Evolutionary conservation across 805 yeast species (phyloP).

Genomic region (Monosporozyma servazzii): DNA sequence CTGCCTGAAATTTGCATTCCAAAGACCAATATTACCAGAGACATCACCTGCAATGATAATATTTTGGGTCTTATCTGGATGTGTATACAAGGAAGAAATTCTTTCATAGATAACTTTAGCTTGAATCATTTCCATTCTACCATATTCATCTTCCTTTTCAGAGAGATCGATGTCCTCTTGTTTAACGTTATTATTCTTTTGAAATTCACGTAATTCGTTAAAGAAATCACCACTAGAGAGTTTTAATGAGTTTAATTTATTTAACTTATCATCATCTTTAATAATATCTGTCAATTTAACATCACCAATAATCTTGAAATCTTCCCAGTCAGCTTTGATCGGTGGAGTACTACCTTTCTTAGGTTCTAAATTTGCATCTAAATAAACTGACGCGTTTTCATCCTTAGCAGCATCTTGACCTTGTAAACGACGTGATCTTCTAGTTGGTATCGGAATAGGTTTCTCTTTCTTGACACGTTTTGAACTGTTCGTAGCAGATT

Average conservation of each 20-base stretch:
- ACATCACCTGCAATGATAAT: constrained; percentile 83
- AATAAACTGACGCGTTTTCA: background rate
- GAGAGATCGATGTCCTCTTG: constrained; percentile 32
- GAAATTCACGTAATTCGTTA: constrained; percentile 38
- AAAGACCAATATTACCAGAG: constrained; percentile 75
- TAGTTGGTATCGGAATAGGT: constrained; percentile 37
- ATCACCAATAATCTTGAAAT: constrained; percentile 57
- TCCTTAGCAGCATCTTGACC: constrained; percentile 46
- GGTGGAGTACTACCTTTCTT: background rate
- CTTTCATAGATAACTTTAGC: constrained; percentile 61
- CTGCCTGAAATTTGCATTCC: constrained; percentile 48
- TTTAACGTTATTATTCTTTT: constrained; percentile 17
- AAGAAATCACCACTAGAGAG: constrained; percentile 67
- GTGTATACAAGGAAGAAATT: constrained; percentile 65
- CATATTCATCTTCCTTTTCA: constrained; percentile 40
- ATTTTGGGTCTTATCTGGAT: constrained; percentile 57
- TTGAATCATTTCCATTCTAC: constrained; percentile 55
- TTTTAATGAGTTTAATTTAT: constrained; percentile 26
- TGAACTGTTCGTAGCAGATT: constrained; percentile 17
- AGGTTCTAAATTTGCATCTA: constrained; percentile 3
- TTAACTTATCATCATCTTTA: constrained; percentile 32
- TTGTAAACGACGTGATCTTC: constrained; percentile 72
- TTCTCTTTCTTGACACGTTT: constrained; percentile 8
- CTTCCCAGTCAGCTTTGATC: constrained; percentile 24
- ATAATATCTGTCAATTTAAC: constrained; percentile 52